Evolutionary conservation across 805 yeast species (phyloP), one percentile per base, ranked within the genome.

Genomic region (Starmerella asiatica): DNA sequence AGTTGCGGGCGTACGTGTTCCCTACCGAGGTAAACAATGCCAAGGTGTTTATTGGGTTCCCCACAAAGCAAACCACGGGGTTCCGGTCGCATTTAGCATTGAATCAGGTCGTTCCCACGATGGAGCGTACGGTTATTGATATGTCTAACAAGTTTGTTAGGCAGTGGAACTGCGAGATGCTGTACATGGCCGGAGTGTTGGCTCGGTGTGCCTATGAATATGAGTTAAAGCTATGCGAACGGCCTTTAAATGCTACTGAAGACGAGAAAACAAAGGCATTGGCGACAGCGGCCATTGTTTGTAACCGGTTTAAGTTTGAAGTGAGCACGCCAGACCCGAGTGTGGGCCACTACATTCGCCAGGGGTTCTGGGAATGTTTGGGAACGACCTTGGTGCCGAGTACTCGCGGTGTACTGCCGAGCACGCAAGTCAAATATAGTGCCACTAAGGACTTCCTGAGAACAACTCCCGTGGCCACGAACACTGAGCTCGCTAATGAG

Each of bases 51-150:
- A 59, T 62, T 39, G 67, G 67, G 4, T 62, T 62, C 39, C 63
- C 67, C 3, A 62, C 67, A 1, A 62, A 61, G 44, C 67, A 62
- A 40, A 54, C 62, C 21, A 60, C 67, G 0, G 61, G 59, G 1
- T 30, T 62, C 27, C 51, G 52, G 36, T 53, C 64, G 0, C 67
- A 62, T 37, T 37, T 62, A 2, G 60, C 63, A 2, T 36, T 61
- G 34, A 61, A 58, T 33, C 64, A 60, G 43, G 46, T 61, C 3
- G 58, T 62, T n/a, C 67, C 67, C 2, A 63, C 67, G 2, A 60
- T 62, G 65, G 67, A 62, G 39, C 54, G 67, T 5, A 62, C 67
- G 0, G 64, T 64, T 1, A 55, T 61, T 1, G 67, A 62, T 44
- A 59, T 63, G 56, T 60, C 66, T 4, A 62, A 62, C 37, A 50